These are phyloP conservation scores for Gossypium longicalyx DNA, from an alignment of 345 rosid species.

Conservation along the genomic window DNA sequence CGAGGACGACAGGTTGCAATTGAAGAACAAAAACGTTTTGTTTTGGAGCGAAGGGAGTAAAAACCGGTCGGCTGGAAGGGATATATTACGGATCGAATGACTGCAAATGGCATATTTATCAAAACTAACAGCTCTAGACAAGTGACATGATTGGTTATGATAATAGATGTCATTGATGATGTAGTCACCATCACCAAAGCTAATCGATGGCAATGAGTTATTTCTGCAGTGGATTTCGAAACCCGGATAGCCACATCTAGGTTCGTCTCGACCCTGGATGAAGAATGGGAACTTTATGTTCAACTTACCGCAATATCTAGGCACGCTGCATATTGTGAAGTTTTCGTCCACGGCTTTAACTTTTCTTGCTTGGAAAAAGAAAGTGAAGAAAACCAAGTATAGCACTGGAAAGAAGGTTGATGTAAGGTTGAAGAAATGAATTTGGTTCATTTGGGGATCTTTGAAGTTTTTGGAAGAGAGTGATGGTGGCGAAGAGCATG, in stretches of 20 bases:
- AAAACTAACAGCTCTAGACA: background rate
- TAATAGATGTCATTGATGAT: background rate
- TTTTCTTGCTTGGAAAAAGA: background rate
- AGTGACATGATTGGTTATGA: background rate
- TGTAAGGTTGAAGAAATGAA: background rate
- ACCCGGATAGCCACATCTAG: background rate
- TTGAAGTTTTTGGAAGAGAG: background rate
- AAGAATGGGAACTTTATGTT: background rate
- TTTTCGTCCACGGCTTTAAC: background rate
- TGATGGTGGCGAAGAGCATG: background rate
- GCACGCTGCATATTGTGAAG: background rate
- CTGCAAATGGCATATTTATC: background rate
- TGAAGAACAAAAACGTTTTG: background rate
- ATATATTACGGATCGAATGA: background rate
- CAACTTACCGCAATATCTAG: background rate
- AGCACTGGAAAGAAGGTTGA: background rate
- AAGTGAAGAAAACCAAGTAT: background rate
- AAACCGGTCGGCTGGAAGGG: background rate
- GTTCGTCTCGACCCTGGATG: background rate
- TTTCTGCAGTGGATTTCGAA: background rate
- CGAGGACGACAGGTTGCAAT: background rate
- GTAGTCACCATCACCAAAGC: background rate
- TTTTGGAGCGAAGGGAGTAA: background rate
- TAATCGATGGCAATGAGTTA: background rate
- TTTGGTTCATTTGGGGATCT: background rate